Base-by-base conservation (phyloP, 331 rosid species). In the Cydonia oblonga region DNA sequence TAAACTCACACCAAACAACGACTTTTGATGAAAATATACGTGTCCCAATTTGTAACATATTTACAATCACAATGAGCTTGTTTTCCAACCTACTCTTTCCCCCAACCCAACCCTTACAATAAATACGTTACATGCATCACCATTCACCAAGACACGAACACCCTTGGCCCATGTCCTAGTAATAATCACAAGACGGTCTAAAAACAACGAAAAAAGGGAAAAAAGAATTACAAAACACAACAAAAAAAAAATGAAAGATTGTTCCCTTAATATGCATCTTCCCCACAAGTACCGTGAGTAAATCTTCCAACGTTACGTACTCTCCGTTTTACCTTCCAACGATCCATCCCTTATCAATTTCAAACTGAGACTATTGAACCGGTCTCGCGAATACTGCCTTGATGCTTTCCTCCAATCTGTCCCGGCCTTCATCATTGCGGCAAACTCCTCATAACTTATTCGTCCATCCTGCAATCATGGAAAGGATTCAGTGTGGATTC, bases 361-460 rank as follows among this genome's bases (percentile, higher is more conserved):
- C 79, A 86, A 72, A 77, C 97, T 93, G 29, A 93, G 90, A 84
- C 75, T 91, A 7, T 81, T 90, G 79, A 93, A 93, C 87, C 93
- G 89, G 61, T 93, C 98, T 42, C 98, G 86, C 4, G 98, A 93
- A 73, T 91, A 93, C 81, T 93, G 97, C 77, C 97, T 89, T 63
- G 97, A 91, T 14, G 96, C 98, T 82, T 91, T 93, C 79, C 98
- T 86, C 98, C 98, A 95, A 80, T 95, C 97, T 33, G 98, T 95
- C 16, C 96, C 98, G 0, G 97, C 91, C 89, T 91, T 95, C 98
- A 95, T 95, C 98, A 95, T 95, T 16, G 92, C 20, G 2, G 92
- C 79, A 42, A 95, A 95, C 65, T 95, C 98, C 29, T 89, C 96
- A 6, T 81, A 91, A 82, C 97, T 95, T 82, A 95, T 95, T 75